These are phyloP conservation scores for Glutinoglossum americanum DNA, from an alignment of 495 filamentous ascomycete genomes.

Conservation along the genomic window DNA sequence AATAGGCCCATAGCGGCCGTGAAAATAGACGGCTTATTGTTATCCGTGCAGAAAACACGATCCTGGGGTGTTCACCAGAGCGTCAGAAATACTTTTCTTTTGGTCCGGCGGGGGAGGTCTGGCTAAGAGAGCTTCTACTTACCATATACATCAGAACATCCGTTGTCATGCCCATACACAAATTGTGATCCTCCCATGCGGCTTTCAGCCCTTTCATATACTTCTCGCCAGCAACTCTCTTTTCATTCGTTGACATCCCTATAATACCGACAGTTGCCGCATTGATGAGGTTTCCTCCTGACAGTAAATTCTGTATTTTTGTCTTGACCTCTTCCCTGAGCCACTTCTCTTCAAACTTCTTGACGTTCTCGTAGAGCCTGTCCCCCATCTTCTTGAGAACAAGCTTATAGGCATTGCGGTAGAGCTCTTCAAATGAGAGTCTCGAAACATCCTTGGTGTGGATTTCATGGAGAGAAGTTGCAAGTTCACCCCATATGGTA, in stretches of 20 bases:
- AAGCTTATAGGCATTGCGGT: conserved; percentile 91
- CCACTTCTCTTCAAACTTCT: conserved; percentile 60
- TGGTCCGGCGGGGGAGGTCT: not conserved
- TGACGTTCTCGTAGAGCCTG: conserved; percentile 60
- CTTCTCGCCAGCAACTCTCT: conserved; percentile 57
- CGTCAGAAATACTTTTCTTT: not conserved
- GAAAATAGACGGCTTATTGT: conserved; percentile 58
- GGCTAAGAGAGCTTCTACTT: conserved; percentile 10
- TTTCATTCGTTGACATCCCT: conserved; percentile 48
- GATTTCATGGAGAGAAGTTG: conserved; percentile 58
- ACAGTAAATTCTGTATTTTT: conserved; percentile 36
- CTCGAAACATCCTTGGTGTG: conserved; percentile 78
- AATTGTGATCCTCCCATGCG: conserved; percentile 72
- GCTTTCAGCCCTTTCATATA: conserved; percentile 56
- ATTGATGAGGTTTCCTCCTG: conserved; percentile 12
- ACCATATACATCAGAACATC: conserved; percentile 98
- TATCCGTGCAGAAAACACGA: conserved; percentile 51
- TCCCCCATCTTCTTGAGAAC: conserved; percentile 74
- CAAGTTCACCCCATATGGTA: conserved; percentile 53
- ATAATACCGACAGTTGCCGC: conserved; percentile 7
- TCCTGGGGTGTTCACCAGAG: conserved; percentile 27
- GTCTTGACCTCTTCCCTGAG: conserved; percentile 45
- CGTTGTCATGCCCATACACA: conserved; percentile 91
- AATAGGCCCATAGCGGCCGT: conserved; percentile 69
- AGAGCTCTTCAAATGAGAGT: conserved; percentile 87